Evolutionary conservation across 352 stramenopile species (phyloP).

Genomic region (Phytophthora nicotianae): DNA sequence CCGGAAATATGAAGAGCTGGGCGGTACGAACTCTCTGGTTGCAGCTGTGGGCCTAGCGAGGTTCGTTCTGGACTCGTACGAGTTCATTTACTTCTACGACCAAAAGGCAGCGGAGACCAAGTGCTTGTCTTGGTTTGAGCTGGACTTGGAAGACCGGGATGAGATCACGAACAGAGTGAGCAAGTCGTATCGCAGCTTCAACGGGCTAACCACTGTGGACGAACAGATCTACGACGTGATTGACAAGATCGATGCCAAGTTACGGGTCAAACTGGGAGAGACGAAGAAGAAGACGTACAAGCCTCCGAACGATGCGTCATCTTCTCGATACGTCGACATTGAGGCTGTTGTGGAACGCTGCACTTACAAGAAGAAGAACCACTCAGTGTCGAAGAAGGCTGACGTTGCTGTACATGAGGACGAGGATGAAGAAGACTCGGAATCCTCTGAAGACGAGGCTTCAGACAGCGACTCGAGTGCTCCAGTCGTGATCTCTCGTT

Average conservation of each 20-base stretch:
- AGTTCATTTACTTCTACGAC: slow-evolving; percentile 54
- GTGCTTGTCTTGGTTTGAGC: slow-evolving; percentile 41
- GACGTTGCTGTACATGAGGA: slow-evolving; percentile 9
- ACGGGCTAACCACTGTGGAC: slow-evolving; percentile 37
- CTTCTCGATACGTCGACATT: slow-evolving; percentile 47
- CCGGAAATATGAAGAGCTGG: slow-evolving; percentile 41
- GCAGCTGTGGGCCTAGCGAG: slow-evolving; percentile 33
- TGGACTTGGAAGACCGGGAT: slow-evolving; percentile 25
- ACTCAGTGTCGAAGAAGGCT: slow-evolving; percentile 3
- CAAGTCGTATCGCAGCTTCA: slow-evolving; percentile 45
- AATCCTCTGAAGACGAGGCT: slow-evolving; percentile 22
- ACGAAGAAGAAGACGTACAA: slow-evolving; percentile 49
- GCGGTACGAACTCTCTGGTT: slow-evolving; percentile 33
- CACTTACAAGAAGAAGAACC: slow-evolving; percentile 22
- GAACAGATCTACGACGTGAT: slow-evolving; percentile 41
- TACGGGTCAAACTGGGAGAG: slow-evolving; percentile 32
- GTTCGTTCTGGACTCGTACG: slow-evolving; percentile 48
- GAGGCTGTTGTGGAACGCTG: slow-evolving; percentile 39
- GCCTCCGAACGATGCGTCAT: slow-evolving; percentile 30
- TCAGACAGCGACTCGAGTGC: slow-evolving; percentile 28
- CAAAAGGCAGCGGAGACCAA: slow-evolving; percentile 31
- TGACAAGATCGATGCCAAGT: slow-evolving; percentile 38
- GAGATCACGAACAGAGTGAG: slow-evolving; percentile 34
- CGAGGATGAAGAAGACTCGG: slow-evolving; percentile 22
- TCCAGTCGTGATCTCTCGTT: slow-evolving; percentile 6